Evolutionary conservation across 78 protist species (phyloP).

Genomic region (Emiliania huxleyi): DNA sequence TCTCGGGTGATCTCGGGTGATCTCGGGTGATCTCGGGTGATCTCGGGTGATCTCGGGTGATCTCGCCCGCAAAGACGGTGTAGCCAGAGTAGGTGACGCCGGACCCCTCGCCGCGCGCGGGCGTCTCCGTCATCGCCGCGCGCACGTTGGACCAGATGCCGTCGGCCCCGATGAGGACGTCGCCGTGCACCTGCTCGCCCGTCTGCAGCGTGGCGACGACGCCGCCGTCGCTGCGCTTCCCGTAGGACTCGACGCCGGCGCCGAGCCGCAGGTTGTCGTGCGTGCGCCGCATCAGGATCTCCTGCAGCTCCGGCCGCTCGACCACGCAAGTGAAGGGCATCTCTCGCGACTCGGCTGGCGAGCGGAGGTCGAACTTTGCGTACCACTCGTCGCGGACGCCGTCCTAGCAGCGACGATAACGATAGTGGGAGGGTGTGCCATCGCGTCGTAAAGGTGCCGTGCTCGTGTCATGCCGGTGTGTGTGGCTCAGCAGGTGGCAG

Average conservation of each 20-base stretch:
- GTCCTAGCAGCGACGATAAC: no score
- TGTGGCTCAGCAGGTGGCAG: no score
- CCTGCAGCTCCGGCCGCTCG: slow-evolving; percentile 12
- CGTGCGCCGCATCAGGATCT: not conserved
- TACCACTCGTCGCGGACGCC: slow-evolving; percentile 22
- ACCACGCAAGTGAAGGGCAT: slow-evolving; percentile 7
- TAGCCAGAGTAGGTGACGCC: not conserved
- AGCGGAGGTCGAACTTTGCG: not conserved
- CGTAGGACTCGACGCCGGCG: not conserved
- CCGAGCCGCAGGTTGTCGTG: not conserved
- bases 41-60: no score
- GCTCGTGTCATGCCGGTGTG: no score
- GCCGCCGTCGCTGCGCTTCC: not conserved
- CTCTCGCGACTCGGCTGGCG: not conserved
- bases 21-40: no score
- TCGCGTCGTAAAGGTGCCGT: no score
- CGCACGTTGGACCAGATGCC: slow-evolving; percentile 6
- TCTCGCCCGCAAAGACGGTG: slow-evolving; percentile 30
- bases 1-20: no score
- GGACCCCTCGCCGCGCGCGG: not conserved
- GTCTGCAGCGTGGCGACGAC: not conserved
- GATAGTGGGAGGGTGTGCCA: no score
- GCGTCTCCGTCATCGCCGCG: not conserved
- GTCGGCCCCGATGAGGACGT: slow-evolving; percentile 23
- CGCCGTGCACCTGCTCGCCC: not conserved